phyloP scores from a whole-genome alignment of 176 grass and related monocot genomes.

The Hordeum vulgare region DNA sequence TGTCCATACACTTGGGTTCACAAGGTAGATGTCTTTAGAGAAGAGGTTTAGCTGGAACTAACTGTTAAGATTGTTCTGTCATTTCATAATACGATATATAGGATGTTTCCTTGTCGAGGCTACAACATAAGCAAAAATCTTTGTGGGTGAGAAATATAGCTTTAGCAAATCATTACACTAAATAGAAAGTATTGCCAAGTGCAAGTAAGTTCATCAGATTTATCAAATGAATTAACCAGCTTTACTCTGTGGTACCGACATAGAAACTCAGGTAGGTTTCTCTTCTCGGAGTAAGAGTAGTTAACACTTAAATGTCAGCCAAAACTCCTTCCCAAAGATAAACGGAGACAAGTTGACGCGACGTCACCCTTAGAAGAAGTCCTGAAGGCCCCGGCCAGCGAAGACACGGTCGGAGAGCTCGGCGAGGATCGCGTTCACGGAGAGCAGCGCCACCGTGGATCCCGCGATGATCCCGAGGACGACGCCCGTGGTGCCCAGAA shows the following conservation, averaged over 20 bases:
- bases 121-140: background rate
- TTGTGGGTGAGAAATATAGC: no score
- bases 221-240: background rate
- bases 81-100: background rate
- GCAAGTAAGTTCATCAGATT: background rate
- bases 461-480: slow-evolving; percentile 87
- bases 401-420: slow-evolving; percentile 84
- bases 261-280: background rate
- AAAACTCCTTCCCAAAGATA: background rate
- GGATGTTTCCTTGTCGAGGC: background rate
- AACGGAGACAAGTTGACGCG: background rate
- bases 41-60: background rate
- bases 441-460: slow-evolving; percentile 69
- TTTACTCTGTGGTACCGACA: background rate
- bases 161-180: background rate
- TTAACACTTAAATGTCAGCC: background rate
- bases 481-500: slow-evolving; percentile 82
- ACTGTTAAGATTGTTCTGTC: background rate
- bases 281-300: background rate
- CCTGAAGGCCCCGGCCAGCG: slow-evolving; percentile 71
- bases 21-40: background rate
- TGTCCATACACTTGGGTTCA: background rate
- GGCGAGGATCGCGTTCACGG: slow-evolving; percentile 75
- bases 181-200: background rate
- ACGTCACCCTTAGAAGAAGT: slow-evolving; percentile 62